Evolutionary conservation across 306 rosid species (phyloP).

Genomic region (Vicia faba): DNA sequence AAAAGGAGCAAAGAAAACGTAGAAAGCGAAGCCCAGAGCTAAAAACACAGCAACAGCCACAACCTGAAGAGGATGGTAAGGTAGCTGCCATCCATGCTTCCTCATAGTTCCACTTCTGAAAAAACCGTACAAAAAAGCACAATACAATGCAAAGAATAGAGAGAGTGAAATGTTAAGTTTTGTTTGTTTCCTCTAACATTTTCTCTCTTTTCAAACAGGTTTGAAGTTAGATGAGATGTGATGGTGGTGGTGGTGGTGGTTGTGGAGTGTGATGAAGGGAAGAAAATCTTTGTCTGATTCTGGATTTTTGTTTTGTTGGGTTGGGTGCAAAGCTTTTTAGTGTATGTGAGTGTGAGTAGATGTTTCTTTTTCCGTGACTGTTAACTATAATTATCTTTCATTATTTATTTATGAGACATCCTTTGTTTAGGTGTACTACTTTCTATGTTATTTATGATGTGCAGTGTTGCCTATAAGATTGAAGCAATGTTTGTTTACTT

Average conservation of each 20-base stretch:
- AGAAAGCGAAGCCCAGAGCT: constrained; percentile 95
- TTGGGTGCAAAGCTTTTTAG: not conserved
- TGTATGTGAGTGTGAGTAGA: not conserved
- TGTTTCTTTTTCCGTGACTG: constrained; percentile 5
- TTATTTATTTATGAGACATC: not conserved
- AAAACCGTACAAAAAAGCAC: not conserved
- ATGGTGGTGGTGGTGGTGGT: constrained; percentile 18
- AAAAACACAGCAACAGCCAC: constrained; percentile 95
- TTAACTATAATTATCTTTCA: not conserved
- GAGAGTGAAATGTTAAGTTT: constrained; percentile 16
- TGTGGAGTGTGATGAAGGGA: constrained; percentile 7
- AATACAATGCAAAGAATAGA: constrained; percentile 26
- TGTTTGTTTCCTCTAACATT: constrained; percentile 4
- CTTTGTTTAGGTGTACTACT: constrained; percentile 1
- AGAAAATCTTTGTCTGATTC: constrained; percentile 14
- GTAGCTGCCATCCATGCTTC: constrained; percentile 98
- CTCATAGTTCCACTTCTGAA: constrained; percentile 57
- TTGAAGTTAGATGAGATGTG: constrained; percentile 13
- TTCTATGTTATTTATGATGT: not conserved
- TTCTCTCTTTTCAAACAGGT: not conserved
- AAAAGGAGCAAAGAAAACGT: constrained; percentile 95
- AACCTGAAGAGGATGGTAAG: constrained; percentile 97
- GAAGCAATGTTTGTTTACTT: constrained; percentile 40
- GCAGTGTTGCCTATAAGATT: not conserved
- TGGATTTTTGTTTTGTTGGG: not conserved